A percentile compares a stretch with the other conserved stretches of the same genome.
These are phyloP conservation scores for Pseudozyma thailandica DNA, from an alignment of 1,284 basidiomycete species.

Conservation along the genomic window DNA sequence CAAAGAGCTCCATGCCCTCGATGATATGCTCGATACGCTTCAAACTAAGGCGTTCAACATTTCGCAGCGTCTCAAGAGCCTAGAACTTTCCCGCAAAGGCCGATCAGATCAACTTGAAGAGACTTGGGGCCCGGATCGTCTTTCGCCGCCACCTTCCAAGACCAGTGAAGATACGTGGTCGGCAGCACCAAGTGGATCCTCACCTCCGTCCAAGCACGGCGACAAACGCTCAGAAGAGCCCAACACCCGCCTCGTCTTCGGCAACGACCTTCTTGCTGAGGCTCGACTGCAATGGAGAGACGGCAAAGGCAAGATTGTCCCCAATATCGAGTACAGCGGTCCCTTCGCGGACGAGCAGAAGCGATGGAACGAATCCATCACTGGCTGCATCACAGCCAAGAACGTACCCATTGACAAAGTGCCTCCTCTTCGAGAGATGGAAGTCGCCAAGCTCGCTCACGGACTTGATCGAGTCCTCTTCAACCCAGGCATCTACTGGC, in stretches of 20 bases:
- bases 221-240: constrained; percentile 24
- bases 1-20: constrained; percentile 33
- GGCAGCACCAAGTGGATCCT: constrained; percentile 2
- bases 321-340: constrained; percentile 15
- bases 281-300: constrained; percentile 32
- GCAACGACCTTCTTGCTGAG: constrained; percentile 24
- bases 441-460: constrained; percentile 78
- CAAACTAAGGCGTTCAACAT: constrained; percentile 38
- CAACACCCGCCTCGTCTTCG: constrained; percentile 20
- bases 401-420: constrained; percentile 44
- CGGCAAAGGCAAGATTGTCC: constrained; percentile 18
- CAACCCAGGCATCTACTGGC: constrained; percentile 85
- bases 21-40: constrained; percentile 26
- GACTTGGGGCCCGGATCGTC: constrained; percentile 42
- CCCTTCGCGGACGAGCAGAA: constrained; percentile 27
- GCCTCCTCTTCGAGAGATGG: constrained; percentile 61
- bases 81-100: constrained; percentile 6
- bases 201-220: constrained; percentile 2
- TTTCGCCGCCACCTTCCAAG: constrained; percentile 14
- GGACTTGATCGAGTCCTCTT: constrained; percentile 75
- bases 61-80: constrained; percentile 29
- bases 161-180: constrained; percentile 8
- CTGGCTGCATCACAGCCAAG: constrained; percentile 23
- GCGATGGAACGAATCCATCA: constrained; percentile 33
- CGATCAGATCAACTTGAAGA: constrained; percentile 5